phyloP scores from a whole-genome alignment of 2,329 filamentous ascomycete species.

The Geosmithia flava region DNA sequence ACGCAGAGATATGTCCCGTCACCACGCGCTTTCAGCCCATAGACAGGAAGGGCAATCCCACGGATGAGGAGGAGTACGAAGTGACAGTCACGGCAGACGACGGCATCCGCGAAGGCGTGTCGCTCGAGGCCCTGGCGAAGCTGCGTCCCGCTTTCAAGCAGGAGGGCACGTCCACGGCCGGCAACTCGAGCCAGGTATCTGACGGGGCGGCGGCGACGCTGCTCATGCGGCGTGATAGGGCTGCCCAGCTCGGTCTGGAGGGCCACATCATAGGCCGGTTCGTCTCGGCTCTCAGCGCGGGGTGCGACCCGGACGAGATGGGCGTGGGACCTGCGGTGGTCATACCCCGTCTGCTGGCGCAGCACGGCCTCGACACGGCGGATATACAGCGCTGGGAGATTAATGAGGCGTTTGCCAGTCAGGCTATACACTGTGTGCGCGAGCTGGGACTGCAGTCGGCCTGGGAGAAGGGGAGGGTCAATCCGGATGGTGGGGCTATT shows the following conservation, averaged over 20 bases:
- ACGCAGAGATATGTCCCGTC: slow-evolving; percentile 69
- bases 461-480: slow-evolving; percentile 58
- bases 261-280: slow-evolving; percentile 70
- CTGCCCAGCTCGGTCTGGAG: slow-evolving; percentile 57
- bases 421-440: slow-evolving; percentile 58
- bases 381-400: slow-evolving; percentile 87
- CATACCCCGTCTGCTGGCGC: slow-evolving; percentile 67
- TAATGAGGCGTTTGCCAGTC: slow-evolving; percentile 69
- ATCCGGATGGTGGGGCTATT: slow-evolving; percentile 82
- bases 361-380: slow-evolving; percentile 49
- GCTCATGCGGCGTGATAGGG: slow-evolving; percentile 75
- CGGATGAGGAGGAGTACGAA: slow-evolving; percentile 37
- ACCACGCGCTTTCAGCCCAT: slow-evolving; percentile 55
- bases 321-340: slow-evolving; percentile 79
- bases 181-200: slow-evolving; percentile 75
- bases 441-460: slow-evolving; percentile 52
- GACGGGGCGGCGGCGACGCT: slow-evolving; percentile 79
- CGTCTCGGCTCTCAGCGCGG: slow-evolving; percentile 61
- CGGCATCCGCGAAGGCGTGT: slow-evolving; percentile 61
- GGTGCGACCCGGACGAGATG: slow-evolving; percentile 87
- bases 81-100: slow-evolving; percentile 70
- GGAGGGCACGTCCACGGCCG: slow-evolving; percentile 63
- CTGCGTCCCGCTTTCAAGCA: slow-evolving; percentile 71
- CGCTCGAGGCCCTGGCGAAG: slow-evolving; percentile 56
- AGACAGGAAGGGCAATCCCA: slow-evolving; percentile 44